Base-by-base conservation (phyloP, 352 stramenopile genomes). In the Globisporangium emineosum region DNA sequence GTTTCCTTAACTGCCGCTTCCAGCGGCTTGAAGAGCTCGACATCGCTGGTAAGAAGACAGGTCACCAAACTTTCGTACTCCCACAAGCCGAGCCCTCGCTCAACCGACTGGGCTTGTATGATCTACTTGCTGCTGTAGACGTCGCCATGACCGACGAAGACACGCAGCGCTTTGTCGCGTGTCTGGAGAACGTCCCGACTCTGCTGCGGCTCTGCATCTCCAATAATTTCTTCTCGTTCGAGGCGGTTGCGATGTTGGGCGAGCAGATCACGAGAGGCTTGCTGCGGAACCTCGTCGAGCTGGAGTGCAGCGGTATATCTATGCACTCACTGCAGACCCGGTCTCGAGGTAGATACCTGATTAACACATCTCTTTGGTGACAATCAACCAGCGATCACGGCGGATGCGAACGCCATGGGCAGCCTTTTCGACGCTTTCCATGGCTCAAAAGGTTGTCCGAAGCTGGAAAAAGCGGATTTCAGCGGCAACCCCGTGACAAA, bases 111-210 rank as follows among this genome's bases (percentile, higher is more conserved):
- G n/a, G n/a, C n/a, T 2, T 50, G 13, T 19, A 3, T 21, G n/a
- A n/a, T 9, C 3, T 8, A 15, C 8, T 10, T 37, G 19, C 33
- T 21, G 1, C 5, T 47, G 23, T 42, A 81, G 74, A 58, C n/a
- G 68, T 75, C 1, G 49, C 52, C 1, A 86, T 91, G 77, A 82
- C 76, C 0, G 60, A 75, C 40, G 73, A 89, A 65, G 82, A 91
- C 54, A 75, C 87, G 35, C 56, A 75, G 37, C 78, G 78, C 49
- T 86, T 91, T 47, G 72, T 88, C 40, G 57, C 45, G 17, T 83
- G 78, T 30, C 62, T 91, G 19, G 54, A 66, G 19, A 57, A 70
- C 30, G 60, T 71, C 5, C 69, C 74, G 52, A 43, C 15, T 23
- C 60, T 91, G 15, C 40, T 56, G 23, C 56, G 21, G 3, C 73